Evolutionary conservation across 345 rosid genomes (phyloP).

Genomic region (Iberis pinnata): DNA sequence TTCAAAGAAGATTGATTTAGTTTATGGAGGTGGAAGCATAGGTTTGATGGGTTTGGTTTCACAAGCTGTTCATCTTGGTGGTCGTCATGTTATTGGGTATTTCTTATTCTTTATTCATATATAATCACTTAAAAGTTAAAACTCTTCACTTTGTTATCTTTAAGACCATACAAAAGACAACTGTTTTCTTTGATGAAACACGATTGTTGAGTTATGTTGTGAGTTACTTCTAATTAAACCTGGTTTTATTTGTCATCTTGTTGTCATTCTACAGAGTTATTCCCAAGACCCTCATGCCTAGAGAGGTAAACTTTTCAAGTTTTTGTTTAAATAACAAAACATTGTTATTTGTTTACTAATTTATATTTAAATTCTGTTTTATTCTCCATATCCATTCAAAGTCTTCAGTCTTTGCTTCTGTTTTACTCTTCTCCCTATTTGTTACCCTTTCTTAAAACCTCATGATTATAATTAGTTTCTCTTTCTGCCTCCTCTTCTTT

Average conservation of each 20-base stretch:
- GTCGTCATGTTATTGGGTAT: conserved; percentile 99
- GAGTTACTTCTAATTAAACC: conserved; percentile 13
- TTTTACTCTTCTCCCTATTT: conserved; percentile 28
- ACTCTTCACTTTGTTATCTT: conserved; percentile 7
- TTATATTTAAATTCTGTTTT: conserved; percentile 6
- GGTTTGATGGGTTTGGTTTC: conserved; percentile 98
- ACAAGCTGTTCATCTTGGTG: conserved; percentile 99
- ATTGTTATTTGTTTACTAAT: conserved; percentile 25
- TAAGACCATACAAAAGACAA: not conserved
- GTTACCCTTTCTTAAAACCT: conserved; percentile 7
- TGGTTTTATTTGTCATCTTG: conserved; percentile 49
- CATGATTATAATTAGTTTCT: conserved; percentile 23
- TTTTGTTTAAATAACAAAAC: not conserved
- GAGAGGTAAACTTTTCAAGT: conserved; percentile 80
- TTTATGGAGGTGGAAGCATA: conserved; percentile 99
- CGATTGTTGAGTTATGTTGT: conserved; percentile 9
- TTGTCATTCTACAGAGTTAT: conserved; percentile 85
- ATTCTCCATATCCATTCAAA: conserved; percentile 1
- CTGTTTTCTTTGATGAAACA: conserved; percentile 8
- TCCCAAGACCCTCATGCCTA: conserved; percentile 99
- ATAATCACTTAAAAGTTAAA: no score
- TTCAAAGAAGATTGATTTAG: conserved; percentile 91
- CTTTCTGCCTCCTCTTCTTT: conserved; percentile 7
- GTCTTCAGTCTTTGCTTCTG: conserved; percentile 26
- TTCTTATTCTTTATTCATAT: no score